Evolutionary conservation across 2,329 filamentous ascomycete genomes (phyloP).

Genomic region (Macrophomina phaseolina): DNA sequence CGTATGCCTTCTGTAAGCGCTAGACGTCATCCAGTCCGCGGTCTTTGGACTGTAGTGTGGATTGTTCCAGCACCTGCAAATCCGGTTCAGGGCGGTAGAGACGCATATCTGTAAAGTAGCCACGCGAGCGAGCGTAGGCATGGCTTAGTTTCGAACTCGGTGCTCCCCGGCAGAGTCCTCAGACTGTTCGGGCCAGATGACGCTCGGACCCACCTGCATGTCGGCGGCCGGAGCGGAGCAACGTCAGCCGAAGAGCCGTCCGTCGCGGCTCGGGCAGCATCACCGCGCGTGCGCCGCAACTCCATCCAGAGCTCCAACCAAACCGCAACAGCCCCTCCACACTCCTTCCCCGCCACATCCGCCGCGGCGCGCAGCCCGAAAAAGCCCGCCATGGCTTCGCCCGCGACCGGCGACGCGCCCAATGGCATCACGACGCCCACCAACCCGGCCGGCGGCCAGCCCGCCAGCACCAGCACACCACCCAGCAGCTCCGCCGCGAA

Average conservation of each 20-base stretch:
- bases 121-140: neutral
- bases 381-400: slow-evolving; percentile 42
- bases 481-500: slow-evolving; percentile 47
- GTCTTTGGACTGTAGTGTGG: no score
- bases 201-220: neutral
- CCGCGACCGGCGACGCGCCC: slow-evolving; percentile 39
- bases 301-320: neutral
- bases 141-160: neutral
- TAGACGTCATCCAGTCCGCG: no score
- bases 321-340: neutral
- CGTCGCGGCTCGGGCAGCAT: neutral
- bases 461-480: slow-evolving; percentile 28
- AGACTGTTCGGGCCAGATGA: neutral
- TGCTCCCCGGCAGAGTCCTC: neutral
- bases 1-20: no score
- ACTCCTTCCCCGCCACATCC: neutral
- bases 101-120: neutral
- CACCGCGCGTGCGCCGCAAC: neutral
- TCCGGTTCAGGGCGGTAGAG: no score
- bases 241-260: neutral
- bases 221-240: slow-evolving; percentile 6
- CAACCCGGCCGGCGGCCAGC: slow-evolving; percentile 34
- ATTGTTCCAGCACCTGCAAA: no score
- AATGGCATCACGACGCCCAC: slow-evolving; percentile 47
- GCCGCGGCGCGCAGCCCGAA: neutral